These are phyloP conservation scores for Lepidium didymum DNA, from an alignment of 345 rosid genomes.

Conservation along the genomic window DNA sequence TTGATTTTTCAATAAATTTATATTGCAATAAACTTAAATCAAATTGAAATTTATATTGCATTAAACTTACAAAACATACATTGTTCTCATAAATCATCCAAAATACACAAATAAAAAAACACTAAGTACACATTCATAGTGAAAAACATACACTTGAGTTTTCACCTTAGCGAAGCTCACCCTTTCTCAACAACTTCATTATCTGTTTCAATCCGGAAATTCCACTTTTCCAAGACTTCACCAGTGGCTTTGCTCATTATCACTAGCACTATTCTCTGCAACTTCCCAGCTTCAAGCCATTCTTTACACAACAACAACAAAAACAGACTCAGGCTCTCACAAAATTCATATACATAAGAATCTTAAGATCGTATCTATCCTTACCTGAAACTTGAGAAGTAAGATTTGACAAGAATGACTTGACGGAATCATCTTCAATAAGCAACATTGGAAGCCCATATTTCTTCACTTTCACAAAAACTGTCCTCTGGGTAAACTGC, in stretches of 20 bases:
- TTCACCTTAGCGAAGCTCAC: conserved; percentile 32
- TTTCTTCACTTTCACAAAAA: conserved; percentile 86
- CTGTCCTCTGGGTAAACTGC: conserved; percentile 96
- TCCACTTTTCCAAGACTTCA: conserved; percentile 95
- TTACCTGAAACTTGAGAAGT: conserved; percentile 77
- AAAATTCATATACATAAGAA: no score
- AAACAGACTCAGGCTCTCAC: not conserved
- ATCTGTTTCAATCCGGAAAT: conserved; percentile 86
- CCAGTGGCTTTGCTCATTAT: conserved; percentile 76
- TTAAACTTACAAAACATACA: no score
- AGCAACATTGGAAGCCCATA: conserved; percentile 93
- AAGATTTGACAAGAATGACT: conserved; percentile 61
- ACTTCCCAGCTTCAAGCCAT: conserved; percentile 86
- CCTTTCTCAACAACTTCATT: conserved; percentile 76
- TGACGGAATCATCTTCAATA: conserved; percentile 83
- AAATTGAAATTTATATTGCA: no score
- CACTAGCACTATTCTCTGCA: conserved; percentile 82
- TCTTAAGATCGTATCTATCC: not conserved
- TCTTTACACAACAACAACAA: conserved; percentile 33
- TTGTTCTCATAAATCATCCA: no score
- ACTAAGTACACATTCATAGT: no score
- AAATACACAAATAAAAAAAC: no score
- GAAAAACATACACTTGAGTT: no score
- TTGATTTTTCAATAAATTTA: no score
- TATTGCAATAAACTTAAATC: no score